Evolutionary conservation across 2,329 filamentous ascomycete species (phyloP).

Genomic region (Cytospora piceae): DNA sequence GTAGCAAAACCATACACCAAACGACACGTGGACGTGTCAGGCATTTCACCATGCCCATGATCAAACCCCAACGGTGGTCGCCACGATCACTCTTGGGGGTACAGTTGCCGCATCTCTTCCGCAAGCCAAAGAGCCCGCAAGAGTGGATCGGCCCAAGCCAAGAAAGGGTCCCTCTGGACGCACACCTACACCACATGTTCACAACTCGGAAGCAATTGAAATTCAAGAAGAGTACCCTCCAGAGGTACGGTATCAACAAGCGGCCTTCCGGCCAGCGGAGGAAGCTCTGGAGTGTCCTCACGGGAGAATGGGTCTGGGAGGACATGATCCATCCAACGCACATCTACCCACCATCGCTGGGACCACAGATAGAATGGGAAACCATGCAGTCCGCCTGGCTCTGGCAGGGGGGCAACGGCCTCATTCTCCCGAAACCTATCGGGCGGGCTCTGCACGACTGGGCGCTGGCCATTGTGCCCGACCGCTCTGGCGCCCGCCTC

Average conservation of each 20-base stretch:
- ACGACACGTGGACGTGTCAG: background rate
- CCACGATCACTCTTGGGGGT: constrained; percentile 34
- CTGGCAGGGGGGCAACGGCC: background rate
- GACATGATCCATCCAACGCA: background rate
- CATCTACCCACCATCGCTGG: constrained; percentile 12
- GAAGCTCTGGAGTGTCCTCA: background rate
- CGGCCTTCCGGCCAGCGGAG: background rate
- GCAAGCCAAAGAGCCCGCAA: background rate
- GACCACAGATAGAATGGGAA: background rate
- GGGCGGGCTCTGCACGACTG: constrained; percentile 1
- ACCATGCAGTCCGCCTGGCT: background rate
- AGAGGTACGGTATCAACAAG: background rate
- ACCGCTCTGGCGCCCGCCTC: background rate
- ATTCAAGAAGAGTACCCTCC: background rate
- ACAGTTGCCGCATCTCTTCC: constrained; percentile 18
- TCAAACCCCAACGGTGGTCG: constrained; percentile 23
- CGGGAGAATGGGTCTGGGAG: background rate
- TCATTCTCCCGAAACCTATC: background rate
- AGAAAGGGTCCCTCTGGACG: constrained; percentile 18
- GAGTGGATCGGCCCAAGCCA: background rate
- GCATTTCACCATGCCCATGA: constrained; percentile 14
- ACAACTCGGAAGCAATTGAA: background rate
- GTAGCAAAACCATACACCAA: background rate
- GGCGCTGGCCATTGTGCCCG: constrained; percentile 1
- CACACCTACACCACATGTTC: background rate